These are phyloP conservation scores for Paramecium sexaurelia DNA, from an alignment of 73 alveolate species.

Conservation along the genomic window DNA sequence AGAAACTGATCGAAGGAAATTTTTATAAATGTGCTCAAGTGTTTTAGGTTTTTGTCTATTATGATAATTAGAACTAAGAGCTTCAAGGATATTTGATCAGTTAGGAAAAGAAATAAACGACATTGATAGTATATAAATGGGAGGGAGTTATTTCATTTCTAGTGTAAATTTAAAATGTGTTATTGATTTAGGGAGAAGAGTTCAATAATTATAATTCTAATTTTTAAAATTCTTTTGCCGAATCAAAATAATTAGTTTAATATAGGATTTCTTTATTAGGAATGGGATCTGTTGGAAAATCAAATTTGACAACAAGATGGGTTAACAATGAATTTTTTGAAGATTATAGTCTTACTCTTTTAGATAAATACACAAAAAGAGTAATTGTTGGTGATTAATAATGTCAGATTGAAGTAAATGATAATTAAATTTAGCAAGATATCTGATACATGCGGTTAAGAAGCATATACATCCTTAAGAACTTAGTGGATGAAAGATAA, in stretches of 20 bases:
- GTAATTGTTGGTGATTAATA: not conserved
- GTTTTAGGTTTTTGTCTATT: not conserved
- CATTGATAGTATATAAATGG: not conserved
- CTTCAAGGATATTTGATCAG: slow-evolving; percentile 30
- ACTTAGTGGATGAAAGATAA: slow-evolving; percentile 53
- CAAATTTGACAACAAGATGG: slow-evolving; percentile 53
- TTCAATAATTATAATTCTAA: slow-evolving; percentile 4
- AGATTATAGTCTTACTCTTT: not conserved
- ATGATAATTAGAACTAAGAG: not conserved
- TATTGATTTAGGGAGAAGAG: slow-evolving; percentile 10
- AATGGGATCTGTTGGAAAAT: slow-evolving; percentile 63
- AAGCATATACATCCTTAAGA: slow-evolving; percentile 27
- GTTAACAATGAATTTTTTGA: slow-evolving; percentile 37
- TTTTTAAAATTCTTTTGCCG: slow-evolving; percentile 18
- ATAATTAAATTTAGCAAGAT: not conserved
- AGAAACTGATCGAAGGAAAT: slow-evolving; percentile 20
- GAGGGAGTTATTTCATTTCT: slow-evolving; percentile 24
- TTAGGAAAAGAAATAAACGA: slow-evolving; percentile 35
- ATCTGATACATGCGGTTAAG: slow-evolving; percentile 59
- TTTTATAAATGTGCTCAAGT: slow-evolving; percentile 38
- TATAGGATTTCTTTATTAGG: slow-evolving; percentile 20
- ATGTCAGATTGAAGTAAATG: not conserved
- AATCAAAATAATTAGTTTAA: not conserved
- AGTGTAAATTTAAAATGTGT: not conserved
- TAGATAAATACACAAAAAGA: not conserved